A percentile compares a stretch with the other conserved stretches of the same genome.
Conservation (phyloP, 2,329 filamentous ascomycete genomes). For the Aspergillus sp. region DNA sequence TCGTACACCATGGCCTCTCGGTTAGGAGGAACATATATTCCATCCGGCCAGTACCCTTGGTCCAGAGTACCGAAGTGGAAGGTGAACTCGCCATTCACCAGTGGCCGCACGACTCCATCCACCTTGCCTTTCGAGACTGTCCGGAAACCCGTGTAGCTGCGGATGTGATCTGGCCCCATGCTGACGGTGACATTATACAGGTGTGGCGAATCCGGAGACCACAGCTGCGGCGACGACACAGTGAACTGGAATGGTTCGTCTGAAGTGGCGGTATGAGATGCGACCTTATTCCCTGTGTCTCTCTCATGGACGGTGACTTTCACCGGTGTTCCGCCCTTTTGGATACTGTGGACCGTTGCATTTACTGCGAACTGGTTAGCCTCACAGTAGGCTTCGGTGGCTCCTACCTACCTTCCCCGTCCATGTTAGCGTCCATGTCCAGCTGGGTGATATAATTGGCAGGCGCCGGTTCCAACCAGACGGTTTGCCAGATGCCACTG, state of each 20-base stretch:
- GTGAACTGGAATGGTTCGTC: constrained; percentile 47
- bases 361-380: constrained; percentile 36
- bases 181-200: constrained; percentile 56
- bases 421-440: constrained; percentile 49
- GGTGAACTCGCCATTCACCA: constrained; percentile 59
- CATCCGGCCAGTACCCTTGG: constrained; percentile 64
- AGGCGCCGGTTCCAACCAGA: constrained; percentile 60
- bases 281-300: constrained; percentile 30
- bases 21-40: constrained; percentile 56
- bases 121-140: constrained; percentile 50
- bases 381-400: not conserved
- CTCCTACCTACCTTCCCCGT: constrained; percentile 40
- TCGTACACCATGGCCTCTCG: constrained; percentile 60
- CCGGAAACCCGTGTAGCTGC: constrained; percentile 61
- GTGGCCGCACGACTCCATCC: constrained; percentile 50
- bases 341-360: constrained; percentile 45
- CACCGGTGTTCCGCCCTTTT: constrained; percentile 25
- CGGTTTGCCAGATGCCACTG: constrained; percentile 65
- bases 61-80: constrained; percentile 62
- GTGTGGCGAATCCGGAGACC: constrained; percentile 54
- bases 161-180: constrained; percentile 44
- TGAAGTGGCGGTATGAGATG: constrained; percentile 36
- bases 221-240: constrained; percentile 48
- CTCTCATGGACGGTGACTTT: constrained; percentile 31
- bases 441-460: constrained; percentile 48